Conservation (phyloP, 768 basidiomycete genomes). For the Boletus subparvulus region DNA sequence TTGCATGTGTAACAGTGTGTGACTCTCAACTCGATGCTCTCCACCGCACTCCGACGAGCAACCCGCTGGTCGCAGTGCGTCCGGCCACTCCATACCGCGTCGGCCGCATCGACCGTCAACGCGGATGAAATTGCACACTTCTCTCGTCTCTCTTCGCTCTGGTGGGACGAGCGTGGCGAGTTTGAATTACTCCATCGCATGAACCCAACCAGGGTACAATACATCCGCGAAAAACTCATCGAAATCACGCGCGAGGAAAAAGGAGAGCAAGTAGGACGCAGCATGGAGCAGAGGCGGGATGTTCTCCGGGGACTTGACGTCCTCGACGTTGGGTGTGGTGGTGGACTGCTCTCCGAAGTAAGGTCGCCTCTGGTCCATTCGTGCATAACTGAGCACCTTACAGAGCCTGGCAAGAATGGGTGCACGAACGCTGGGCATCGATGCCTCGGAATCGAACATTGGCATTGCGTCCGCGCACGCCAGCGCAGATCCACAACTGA, state of each 20-base stretch:
- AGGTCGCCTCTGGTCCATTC: conserved; percentile 12
- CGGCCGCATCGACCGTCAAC: conserved; percentile 49
- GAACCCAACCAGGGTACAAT: conserved; percentile 88
- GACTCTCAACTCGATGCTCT: conserved; percentile 16
- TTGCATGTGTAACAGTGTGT: too few relatives aligned
- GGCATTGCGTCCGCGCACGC: conserved; percentile 83
- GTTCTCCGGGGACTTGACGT: conserved; percentile 66
- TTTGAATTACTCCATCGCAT: conserved; percentile 87
- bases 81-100: conserved; percentile 24
- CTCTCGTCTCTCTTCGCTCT: conserved; percentile 81
- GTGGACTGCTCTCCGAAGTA: conserved; percentile 91
- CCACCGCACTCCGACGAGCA: conserved; percentile 18
- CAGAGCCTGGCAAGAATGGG: conserved; percentile 88
- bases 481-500: conserved; percentile 65
- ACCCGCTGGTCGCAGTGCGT: conserved; percentile 4
- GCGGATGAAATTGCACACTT: conserved; percentile 84
- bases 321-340: conserved; percentile 94
- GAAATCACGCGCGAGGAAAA: conserved; percentile 60
- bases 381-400: background rate
- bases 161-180: conserved; percentile 96
- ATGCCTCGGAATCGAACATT: conserved; percentile 87
- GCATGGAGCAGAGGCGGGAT: conserved; percentile 30
- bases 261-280: conserved; percentile 32
- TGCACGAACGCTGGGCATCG: conserved; percentile 85
- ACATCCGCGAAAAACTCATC: conserved; percentile 73